phyloP scores from a whole-genome alignment of 2,329 filamentous ascomycete genomes.

The Ascochyta koolunga region DNA sequence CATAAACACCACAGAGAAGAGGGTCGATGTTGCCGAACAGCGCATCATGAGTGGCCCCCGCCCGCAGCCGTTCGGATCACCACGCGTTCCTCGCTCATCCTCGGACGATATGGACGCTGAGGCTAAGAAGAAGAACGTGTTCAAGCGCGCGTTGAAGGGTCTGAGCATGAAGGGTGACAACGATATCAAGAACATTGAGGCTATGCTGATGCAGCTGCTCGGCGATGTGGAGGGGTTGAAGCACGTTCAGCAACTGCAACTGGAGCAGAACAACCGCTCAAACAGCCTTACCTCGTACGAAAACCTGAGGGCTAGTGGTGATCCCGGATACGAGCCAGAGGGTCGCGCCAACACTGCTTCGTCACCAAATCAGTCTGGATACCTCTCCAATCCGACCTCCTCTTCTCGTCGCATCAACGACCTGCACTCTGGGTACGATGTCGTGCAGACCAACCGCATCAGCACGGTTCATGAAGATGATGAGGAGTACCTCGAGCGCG shows the following conservation, averaged over 20 bases:
- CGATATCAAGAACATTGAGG: constrained; percentile 79
- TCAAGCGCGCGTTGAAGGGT: constrained; percentile 90
- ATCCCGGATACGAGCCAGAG: constrained; percentile 80
- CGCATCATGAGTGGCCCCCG: constrained; percentile 84
- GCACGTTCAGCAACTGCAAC: constrained; percentile 44
- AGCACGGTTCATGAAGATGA: constrained; percentile 86
- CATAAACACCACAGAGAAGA: constrained; percentile 83
- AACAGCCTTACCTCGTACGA: constrained; percentile 71
- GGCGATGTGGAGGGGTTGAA: constrained; percentile 80
- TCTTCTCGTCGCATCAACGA: constrained; percentile 52
- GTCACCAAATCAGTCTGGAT: constrained; percentile 76
- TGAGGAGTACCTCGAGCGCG: constrained; percentile 72
- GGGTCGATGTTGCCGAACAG: constrained; percentile 84
- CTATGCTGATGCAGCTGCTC: constrained; percentile 80
- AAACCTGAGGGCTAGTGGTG: constrained; percentile 71
- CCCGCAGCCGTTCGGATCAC: constrained; percentile 65
- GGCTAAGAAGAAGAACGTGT: constrained; percentile 89
- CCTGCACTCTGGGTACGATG: constrained; percentile 58
- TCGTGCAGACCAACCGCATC: constrained; percentile 74
- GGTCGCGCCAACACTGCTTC: constrained; percentile 77
- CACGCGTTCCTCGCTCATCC: constrained; percentile 62
- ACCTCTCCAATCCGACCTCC: constrained; percentile 66
- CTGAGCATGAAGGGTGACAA: constrained; percentile 85
- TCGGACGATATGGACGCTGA: constrained; percentile 62
- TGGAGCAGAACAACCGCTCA: constrained; percentile 42